These are phyloP conservation scores for Sporothrix pallida DNA, from an alignment of 2,329 filamentous ascomycete genomes.

Conservation along the genomic window DNA sequence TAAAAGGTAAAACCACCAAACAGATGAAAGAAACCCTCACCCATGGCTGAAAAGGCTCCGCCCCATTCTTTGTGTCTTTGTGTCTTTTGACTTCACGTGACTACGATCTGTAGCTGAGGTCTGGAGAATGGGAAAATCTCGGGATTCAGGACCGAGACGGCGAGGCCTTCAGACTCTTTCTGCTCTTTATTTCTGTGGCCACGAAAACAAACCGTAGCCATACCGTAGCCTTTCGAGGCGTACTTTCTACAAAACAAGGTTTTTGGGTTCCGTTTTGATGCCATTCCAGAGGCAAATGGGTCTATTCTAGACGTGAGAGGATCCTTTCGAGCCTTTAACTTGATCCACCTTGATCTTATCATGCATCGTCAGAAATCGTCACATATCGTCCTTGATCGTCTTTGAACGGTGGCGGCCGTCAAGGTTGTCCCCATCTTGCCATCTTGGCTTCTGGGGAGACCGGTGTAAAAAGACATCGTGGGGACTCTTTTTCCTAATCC, in stretches of 20 bases:
- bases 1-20: no score
- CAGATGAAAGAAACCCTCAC: not conserved
- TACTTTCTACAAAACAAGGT: not conserved
- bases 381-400: not conserved
- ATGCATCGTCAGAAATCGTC: not conserved
- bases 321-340: no score
- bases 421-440: not conserved
- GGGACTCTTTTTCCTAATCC: no score
- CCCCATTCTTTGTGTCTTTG: not conserved
- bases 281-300: constrained; percentile 4
- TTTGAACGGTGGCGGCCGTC: not conserved
- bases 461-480: no score
- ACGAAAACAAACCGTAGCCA: not conserved
- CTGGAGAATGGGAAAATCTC: not conserved
- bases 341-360: not conserved
- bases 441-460: no score
- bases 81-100: no score
- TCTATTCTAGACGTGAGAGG: not conserved
- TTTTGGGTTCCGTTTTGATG: not conserved
- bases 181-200: not conserved
- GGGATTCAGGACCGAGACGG: not conserved
- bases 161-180: not conserved
- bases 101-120: not conserved
- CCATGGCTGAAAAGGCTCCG: not conserved
- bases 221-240: not conserved